Evolutionary conservation across 495 filamentous ascomycete species (phyloP).

Genomic region (Cenococcum geophilum): DNA sequence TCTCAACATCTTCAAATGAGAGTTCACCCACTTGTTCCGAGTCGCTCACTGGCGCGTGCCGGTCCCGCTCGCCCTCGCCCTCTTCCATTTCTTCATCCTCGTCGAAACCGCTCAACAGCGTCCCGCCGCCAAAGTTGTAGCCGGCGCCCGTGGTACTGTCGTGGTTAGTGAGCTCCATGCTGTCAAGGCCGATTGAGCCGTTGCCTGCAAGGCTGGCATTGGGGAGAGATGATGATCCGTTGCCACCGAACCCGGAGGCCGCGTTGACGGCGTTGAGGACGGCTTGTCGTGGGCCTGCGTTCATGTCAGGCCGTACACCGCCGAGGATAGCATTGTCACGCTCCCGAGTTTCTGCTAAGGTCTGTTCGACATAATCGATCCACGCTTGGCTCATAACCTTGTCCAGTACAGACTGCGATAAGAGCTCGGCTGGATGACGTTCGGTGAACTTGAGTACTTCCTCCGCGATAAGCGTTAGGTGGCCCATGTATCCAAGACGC

Average conservation of each 20-base stretch:
- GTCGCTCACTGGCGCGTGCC: conserved; percentile 36
- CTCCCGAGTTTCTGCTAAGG: conserved; percentile 86
- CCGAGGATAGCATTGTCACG: conserved; percentile 98
- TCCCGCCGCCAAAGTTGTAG: conserved; percentile 49
- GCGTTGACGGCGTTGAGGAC: conserved; percentile 57
- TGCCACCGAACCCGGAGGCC: conserved; percentile 52
- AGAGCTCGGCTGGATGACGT: conserved; percentile 79
- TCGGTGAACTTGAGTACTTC: conserved; percentile 99
- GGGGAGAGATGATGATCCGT: conserved; percentile 24
- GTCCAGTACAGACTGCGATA: conserved; percentile 78
- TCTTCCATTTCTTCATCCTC: conserved; percentile 95
- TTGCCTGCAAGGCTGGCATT: conserved; percentile 24
- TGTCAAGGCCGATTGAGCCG: conserved; percentile 56
- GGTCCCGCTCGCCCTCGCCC: conserved; percentile 55
- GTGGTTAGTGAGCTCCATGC: conserved; percentile 66
- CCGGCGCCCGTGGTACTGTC: conserved; percentile 59
- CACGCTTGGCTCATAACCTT: conserved; percentile 81
- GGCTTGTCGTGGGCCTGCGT: conserved; percentile 60
- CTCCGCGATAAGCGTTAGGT: conserved; percentile 93
- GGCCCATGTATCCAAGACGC: conserved; percentile 96
- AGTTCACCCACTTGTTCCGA: conserved; percentile 62
- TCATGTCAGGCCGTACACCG: conserved; percentile 85
- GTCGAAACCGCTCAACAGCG: conserved; percentile 84
- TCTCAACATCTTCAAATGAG: conserved; percentile 52
- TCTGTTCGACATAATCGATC: conserved; percentile 93